Percentiles rank a stretch among this genome's conserved stretches.
These are phyloP conservation scores for Gnomoniopsis sp. DNA, from an alignment of 2,329 filamentous ascomycete genomes.

Conservation along the genomic window DNA sequence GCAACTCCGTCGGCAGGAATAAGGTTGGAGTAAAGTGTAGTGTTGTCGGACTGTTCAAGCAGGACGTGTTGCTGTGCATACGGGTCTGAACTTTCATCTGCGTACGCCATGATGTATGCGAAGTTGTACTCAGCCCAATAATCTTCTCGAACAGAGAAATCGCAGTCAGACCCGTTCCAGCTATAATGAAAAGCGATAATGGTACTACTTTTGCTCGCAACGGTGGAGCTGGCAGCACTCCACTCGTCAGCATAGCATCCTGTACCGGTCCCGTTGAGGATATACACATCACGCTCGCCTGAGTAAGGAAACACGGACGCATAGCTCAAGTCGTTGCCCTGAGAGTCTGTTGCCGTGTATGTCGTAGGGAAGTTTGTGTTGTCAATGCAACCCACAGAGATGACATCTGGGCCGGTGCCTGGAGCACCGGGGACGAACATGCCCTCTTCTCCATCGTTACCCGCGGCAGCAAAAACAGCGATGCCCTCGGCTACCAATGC, in stretches of 20 bases:
- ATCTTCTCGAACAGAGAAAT: not conserved
- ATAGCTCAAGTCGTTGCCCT: constrained; percentile 16
- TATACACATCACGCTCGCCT: constrained; percentile 12
- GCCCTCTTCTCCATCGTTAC: constrained; percentile 16
- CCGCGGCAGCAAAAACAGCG: constrained; percentile 22
- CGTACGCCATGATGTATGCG: constrained; percentile 17
- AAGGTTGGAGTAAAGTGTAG: constrained; percentile 6
- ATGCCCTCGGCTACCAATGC: constrained; percentile 19
- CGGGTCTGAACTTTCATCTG: constrained; percentile 7
- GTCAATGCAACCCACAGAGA: constrained; percentile 23
- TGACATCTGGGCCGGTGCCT: constrained; percentile 19
- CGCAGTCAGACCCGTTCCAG: not conserved
- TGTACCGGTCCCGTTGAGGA: constrained; percentile 8
- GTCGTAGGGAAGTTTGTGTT: constrained; percentile 20
- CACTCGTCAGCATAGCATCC: constrained; percentile 16
- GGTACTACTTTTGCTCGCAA: constrained; percentile 20
- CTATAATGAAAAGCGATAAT: constrained; percentile 6
- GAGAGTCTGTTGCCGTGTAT: constrained; percentile 19
- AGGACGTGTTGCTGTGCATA: constrained; percentile 20
- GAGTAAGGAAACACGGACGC: constrained; percentile 22
- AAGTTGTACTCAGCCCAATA: constrained; percentile 5
- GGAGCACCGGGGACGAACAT: constrained; percentile 4
- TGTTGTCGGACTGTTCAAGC: constrained; percentile 18
- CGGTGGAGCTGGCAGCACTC: constrained; percentile 12
- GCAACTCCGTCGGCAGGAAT: not conserved